Percentiles rank a stretch among this genome's conserved stretches.
Conservation (phyloP, 768 basidiomycete species). For the Mycena maculata region DNA sequence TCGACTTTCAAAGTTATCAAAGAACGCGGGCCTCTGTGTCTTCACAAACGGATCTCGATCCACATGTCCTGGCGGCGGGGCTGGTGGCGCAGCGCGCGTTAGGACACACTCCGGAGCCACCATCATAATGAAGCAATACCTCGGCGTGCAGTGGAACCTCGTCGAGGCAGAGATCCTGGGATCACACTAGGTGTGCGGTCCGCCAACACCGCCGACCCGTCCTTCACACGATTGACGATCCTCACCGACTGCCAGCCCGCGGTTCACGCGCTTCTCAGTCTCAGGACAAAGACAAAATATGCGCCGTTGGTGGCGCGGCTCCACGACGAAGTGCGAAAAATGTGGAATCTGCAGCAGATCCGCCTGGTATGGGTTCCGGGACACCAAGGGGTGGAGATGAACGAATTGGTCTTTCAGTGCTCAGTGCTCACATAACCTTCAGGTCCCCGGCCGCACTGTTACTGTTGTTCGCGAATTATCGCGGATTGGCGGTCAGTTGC, state of each 20-base stretch:
- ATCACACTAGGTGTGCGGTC: conserved; percentile 10
- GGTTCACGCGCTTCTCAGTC: conserved; percentile 4
- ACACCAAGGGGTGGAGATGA: conserved; percentile 23
- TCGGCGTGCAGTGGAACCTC: not conserved
- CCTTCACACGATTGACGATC: conserved; percentile 10
- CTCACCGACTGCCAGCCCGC: conserved; percentile 27
- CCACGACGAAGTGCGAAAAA: not conserved
- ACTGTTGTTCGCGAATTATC: no score
- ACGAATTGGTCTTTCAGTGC: conserved; percentile 22
- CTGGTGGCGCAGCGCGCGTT: conserved; percentile 27
- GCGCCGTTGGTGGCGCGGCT: not conserved
- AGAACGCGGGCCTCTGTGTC: no score
- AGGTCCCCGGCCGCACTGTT: not conserved
- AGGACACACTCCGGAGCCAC: conserved; percentile 14
- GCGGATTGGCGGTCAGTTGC: no score
- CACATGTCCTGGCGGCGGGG: not conserved
- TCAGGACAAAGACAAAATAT: not conserved
- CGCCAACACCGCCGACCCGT: conserved; percentile 9
- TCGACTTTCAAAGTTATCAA: no score
- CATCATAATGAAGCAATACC: conserved; percentile 20
- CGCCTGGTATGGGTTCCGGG: conserved; percentile 23
- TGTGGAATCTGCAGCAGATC: not conserved
- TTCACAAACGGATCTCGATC: conserved; percentile 32
- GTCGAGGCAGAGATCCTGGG: conserved; percentile 29
- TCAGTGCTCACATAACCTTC: conserved; percentile 12